These are phyloP conservation scores for Dothistroma pini DNA, from an alignment of 2,329 filamentous ascomycete genomes.

Conservation along the genomic window DNA sequence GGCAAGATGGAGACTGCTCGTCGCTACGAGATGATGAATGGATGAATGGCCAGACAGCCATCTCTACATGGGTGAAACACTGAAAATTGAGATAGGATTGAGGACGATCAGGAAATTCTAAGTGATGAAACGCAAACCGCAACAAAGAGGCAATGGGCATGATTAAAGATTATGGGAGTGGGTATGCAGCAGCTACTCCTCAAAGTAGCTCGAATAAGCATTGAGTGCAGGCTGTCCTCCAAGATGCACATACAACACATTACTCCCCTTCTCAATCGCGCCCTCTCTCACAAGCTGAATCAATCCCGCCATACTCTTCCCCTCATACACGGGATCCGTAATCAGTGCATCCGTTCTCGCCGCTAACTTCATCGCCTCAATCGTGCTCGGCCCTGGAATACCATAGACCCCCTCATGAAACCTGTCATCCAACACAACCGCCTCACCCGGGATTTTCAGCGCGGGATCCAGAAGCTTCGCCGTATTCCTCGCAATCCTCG, in stretches of 20 bases:
- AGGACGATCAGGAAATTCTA: neutral
- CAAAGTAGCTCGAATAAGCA: slow-evolving; percentile 50
- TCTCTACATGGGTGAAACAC: neutral
- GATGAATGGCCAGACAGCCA: neutral
- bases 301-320: slow-evolving; percentile 70
- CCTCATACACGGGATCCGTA: slow-evolving; percentile 72
- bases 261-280: slow-evolving; percentile 57
- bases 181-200: slow-evolving; percentile 7
- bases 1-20: neutral
- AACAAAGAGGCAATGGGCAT: neutral
- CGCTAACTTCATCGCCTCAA: slow-evolving; percentile 65
- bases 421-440: slow-evolving; percentile 60
- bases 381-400: slow-evolving; percentile 61
- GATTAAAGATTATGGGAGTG: too few relatives aligned
- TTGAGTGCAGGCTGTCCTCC: slow-evolving; percentile 68
- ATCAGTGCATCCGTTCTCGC: slow-evolving; percentile 68
- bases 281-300: slow-evolving; percentile 63
- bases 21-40: neutral
- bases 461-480: slow-evolving; percentile 59
- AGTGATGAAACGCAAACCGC: neutral
- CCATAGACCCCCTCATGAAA: slow-evolving; percentile 68
- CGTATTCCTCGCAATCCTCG: slow-evolving; percentile 63
- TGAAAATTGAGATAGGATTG: neutral
- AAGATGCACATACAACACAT: slow-evolving; percentile 67
- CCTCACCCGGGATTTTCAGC: slow-evolving; percentile 58